Evolutionary conservation across 371 early-diverging fungal species (phyloP).

Genomic region (Mucor piriformis): DNA sequence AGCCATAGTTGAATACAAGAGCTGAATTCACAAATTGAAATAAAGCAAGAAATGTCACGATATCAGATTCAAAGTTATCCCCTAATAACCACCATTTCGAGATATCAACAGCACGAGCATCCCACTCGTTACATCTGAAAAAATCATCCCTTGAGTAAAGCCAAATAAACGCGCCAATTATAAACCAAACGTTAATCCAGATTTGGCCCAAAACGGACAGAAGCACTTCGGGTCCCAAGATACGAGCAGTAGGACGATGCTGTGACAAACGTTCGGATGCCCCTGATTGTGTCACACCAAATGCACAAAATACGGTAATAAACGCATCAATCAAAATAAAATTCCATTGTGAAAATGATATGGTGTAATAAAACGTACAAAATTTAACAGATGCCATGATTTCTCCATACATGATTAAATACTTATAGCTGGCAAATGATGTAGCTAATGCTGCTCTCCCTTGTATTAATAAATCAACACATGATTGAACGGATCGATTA

Average conservation of each 20-base stretch:
- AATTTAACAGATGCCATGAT: constrained; percentile 66
- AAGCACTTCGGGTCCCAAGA: constrained; percentile 73
- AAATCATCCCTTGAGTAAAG: constrained; percentile 65
- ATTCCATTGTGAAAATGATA: constrained; percentile 55
- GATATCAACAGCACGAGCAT: constrained; percentile 59
- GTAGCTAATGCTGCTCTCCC: constrained; percentile 76
- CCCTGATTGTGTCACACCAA: constrained; percentile 66
- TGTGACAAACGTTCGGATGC: constrained; percentile 57
- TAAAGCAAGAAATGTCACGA: constrained; percentile 58
- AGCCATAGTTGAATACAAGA: constrained; percentile 69
- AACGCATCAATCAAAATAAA: constrained; percentile 79
- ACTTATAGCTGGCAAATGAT: constrained; percentile 79
- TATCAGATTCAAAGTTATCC: constrained; percentile 75
- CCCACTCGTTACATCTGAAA: constrained; percentile 75
- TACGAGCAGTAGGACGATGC: constrained; percentile 73
- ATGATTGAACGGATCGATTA: constrained; percentile 60
- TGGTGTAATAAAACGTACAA: constrained; percentile 56
- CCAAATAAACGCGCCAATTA: constrained; percentile 50
- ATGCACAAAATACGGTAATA: constrained; percentile 63
- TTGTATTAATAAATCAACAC: constrained; percentile 71
- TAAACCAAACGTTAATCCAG: constrained; percentile 66
- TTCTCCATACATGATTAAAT: constrained; percentile 75
- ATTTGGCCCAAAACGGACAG: constrained; percentile 66
- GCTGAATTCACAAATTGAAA: constrained; percentile 68
- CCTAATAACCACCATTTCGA: constrained; percentile 80